Percentiles rank a stretch among this genome's conserved stretches.
Conservation (phyloP, 345 rosid species). For the Dipteronia sinensis region DNA sequence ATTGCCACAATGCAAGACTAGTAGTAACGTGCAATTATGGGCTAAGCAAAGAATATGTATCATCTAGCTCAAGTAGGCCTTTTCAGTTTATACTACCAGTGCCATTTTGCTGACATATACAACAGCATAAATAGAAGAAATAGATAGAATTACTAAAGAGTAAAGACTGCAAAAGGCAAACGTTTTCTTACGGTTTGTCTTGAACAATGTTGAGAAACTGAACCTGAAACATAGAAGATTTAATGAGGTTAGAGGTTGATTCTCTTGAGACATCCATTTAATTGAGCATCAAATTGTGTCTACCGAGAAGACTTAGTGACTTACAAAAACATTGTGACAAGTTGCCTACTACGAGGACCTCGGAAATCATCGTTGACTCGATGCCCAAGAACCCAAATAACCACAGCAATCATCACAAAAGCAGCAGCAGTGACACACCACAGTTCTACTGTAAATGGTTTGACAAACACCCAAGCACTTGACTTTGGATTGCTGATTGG, state of each 20-base stretch:
- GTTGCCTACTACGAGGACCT: constrained; percentile 65
- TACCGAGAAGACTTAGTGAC: constrained; percentile 33
- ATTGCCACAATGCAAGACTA: neutral
- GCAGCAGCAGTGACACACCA: constrained; percentile 61
- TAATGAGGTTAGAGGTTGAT: constrained; percentile 23
- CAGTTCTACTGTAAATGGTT: constrained; percentile 63
- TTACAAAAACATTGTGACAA: constrained; percentile 61
- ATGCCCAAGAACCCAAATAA: constrained; percentile 85
- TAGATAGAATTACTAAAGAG: neutral
- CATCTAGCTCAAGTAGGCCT: neutral
- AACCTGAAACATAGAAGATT: constrained; percentile 57
- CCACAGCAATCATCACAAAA: constrained; percentile 57
- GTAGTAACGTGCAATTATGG: neutral
- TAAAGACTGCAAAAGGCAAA: constrained; percentile 3
- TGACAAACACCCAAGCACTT: constrained; percentile 69
- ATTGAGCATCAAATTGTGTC: neutral
- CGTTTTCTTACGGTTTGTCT: constrained; percentile 68
- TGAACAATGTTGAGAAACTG: constrained; percentile 91
- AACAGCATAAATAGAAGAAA: neutral
- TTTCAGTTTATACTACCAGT: neutral
- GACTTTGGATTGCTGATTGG: constrained; percentile 38
- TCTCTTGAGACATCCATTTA: neutral
- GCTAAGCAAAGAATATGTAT: neutral
- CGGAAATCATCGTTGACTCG: constrained; percentile 71
- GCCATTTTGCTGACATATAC: neutral